Evolutionary conservation across 345 rosid species (phyloP).

Genomic region (Angophora floribunda): DNA sequence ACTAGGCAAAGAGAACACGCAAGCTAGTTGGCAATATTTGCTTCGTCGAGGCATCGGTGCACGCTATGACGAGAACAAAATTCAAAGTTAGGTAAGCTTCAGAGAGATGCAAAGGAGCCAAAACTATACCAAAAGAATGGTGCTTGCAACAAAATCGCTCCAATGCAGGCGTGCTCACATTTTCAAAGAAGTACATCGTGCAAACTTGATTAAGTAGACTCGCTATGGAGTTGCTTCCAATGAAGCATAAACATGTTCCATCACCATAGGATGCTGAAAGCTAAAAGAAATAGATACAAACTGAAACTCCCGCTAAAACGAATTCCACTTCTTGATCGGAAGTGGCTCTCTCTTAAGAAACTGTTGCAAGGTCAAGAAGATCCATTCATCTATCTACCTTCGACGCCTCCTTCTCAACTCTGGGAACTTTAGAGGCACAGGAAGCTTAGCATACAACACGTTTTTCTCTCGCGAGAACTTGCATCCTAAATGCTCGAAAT

Average conservation of each 20-base stretch:
- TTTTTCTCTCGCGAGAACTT: constrained; percentile 27
- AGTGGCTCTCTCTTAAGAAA: not conserved
- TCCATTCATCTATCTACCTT: constrained; percentile 3
- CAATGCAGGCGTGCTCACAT: not conserved
- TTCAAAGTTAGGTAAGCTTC: not conserved
- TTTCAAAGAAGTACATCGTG: not conserved
- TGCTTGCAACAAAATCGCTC: not conserved
- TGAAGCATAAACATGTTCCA: not conserved
- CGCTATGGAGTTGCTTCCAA: not conserved
- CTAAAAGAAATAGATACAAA: not conserved
- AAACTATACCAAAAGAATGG: not conserved
- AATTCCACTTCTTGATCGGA: not conserved
- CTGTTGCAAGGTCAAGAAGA: not conserved
- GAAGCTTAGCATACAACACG: constrained; percentile 26
- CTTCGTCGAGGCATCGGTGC: not conserved
- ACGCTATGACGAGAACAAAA: not conserved
- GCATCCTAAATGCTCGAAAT: constrained; percentile 72
- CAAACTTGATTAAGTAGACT: not conserved
- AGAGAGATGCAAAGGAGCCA: not conserved
- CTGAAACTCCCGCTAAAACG: no score
- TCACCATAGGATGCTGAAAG: not conserved
- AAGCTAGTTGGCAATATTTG: not conserved
- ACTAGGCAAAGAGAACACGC: not conserved
- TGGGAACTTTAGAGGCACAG: constrained; percentile 64
- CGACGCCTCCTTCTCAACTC: constrained; percentile 19